Evolutionary conservation across 1,284 basidiomycete species (phyloP).

Genomic region (Gomphus bonarii): DNA sequence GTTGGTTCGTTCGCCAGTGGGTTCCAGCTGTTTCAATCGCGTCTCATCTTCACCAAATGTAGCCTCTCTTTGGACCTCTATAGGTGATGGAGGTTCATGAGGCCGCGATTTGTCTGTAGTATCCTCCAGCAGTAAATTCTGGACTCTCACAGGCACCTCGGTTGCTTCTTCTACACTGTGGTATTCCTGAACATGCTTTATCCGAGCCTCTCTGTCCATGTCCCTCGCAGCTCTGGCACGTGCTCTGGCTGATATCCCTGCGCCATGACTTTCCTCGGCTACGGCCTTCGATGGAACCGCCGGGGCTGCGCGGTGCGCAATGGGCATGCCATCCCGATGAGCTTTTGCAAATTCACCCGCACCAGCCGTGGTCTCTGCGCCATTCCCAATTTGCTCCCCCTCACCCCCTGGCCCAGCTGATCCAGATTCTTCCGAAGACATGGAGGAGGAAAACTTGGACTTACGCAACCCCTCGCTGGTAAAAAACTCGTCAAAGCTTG

Average conservation of each 20-base stretch:
- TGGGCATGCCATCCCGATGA: not conserved
- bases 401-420: not conserved
- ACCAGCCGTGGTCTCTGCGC: conserved; percentile 19
- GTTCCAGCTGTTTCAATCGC: not conserved
- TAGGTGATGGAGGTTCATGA: not conserved
- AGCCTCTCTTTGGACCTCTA: not conserved
- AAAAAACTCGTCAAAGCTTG: conserved; percentile 92
- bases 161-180: not conserved
- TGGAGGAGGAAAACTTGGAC: conserved; percentile 34
- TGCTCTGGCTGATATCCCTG: not conserved
- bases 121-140: not conserved
- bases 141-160: not conserved
- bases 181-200: not conserved
- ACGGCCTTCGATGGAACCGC: not conserved
- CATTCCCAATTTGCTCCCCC: conserved; percentile 16
- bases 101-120: not conserved
- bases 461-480: conserved; percentile 71
- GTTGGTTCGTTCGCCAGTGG: conserved; percentile 31
- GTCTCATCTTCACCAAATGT: not conserved
- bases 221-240: not conserved
- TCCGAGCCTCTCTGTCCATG: not conserved
- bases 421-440: not conserved
- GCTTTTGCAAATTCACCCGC: conserved; percentile 17
- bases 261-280: not conserved
- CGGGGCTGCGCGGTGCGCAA: conserved; percentile 1